Base-by-base conservation (phyloP, 345 rosid genomes). In the Boechera divaricarpa region DNA sequence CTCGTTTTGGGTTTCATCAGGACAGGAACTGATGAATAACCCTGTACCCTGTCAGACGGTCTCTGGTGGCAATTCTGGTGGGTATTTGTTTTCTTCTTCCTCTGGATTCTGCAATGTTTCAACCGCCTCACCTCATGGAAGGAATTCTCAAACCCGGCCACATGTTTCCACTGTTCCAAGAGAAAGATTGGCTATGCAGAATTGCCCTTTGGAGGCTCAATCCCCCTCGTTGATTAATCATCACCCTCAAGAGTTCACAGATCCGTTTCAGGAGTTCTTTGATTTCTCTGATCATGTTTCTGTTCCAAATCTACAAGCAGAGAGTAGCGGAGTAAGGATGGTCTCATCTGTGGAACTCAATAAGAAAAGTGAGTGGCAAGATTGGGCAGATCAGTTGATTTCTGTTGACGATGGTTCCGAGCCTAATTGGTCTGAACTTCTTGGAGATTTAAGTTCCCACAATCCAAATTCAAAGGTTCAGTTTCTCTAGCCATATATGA, bases 361-460 rank as follows among this genome's bases (percentile, higher is more conserved):
- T 16, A 83, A 78, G 77, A 80, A 83, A 71, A 76, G 82, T 13
- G 85, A 89, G 28, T 90, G 88, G 95, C 83, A 79, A 60, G 85
- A 85, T 49, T 90, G 92, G 96, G 88, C 92, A 2, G 90, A 90
- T 74, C 85, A 82, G 71, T 79, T 88, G 74, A 86, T 90, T 12
- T 85, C 92, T 64, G 88, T 67, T 69, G 90, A 87, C 54, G 88
- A 85, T 82, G 81, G 80, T 45, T 63, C 69, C 11, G 97, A 89
- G 21, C 84, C 87, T 10, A 83, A 90, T 69, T 94, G 97, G 97
- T 85, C 84, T 70, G 89, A 84, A 61, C 59, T 94, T 83, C 88
- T 92, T 70, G 80, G 75, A 56, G 87, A 88, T 58, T 81, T 77
- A 69, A 74, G 80, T 63, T 73, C 35, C 16, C 31, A 71, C 48